Base-by-base conservation (phyloP, 768 basidiomycete genomes). In the Xerocomus spinulosus region DNA sequence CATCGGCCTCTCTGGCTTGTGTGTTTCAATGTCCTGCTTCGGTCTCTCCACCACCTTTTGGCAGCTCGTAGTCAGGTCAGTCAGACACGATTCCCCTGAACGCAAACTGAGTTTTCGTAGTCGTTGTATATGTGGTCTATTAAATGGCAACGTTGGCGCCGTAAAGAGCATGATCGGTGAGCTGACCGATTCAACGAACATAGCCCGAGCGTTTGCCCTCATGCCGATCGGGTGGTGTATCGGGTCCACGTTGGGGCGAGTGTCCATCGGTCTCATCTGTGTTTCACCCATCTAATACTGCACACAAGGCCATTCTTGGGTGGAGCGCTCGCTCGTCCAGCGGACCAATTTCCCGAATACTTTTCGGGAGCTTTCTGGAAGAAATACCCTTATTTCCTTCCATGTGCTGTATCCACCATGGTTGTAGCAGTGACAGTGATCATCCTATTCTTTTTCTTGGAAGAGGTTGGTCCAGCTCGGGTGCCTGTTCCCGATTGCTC, bases 111-210 rank as follows among this genome's bases (percentile, higher is more conserved):
- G n/a, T 12, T 15, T 17, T 24, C 3, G 33, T 34, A 64, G 65
- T 45, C 63, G 63, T 18, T 56, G 62, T 8, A 46, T 70, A 44
- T 58, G 57, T 42, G 68, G 65, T 23, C 44, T 58, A 28, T 38
- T 70, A 9, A 70, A 70, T 33, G 68, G 67, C 23, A 68, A 71
- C n/a, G 46, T 61, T 12, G 64, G 69, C 13, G 59, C 65, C 6
- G 49, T 85, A 70, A 87, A 85, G 60, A 82, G 78, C 56, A 77
- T 80, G 55, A 76, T 86, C 66, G 83, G 75, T 1, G 83, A 84
- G 46, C 62, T 85, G 26, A 83, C 82, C 0, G 81, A 85, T 53
- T 56, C 59, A 37, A 67, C 57, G 29, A 64, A 59, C 49, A 68
- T 61, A 46, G 63, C 54, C 13, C 61, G 40, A 15, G 60, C 51